Percentiles rank a stretch among this genome's conserved stretches.
Evolutionary conservation across 2,329 filamentous ascomycete species (phyloP).

Genomic region (Phyllosticta citriasiana): DNA sequence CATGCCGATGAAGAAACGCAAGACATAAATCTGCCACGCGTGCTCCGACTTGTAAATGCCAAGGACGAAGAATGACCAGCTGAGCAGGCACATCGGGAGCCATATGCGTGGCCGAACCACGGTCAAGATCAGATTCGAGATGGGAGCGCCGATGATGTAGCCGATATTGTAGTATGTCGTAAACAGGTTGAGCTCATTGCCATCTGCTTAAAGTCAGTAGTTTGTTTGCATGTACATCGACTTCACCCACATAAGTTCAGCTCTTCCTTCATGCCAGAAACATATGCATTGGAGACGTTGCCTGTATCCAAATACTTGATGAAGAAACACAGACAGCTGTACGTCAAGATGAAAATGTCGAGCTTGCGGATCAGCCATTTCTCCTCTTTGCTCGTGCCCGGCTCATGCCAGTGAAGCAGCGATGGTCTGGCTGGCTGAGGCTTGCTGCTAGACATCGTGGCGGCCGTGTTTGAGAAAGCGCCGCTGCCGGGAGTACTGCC

Average conservation of each 20-base stretch:
- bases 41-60: background rate
- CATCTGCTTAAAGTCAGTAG: background rate
- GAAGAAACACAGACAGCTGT: conserved; percentile 15
- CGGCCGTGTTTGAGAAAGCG: background rate
- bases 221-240: background rate
- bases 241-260: conserved; percentile 14
- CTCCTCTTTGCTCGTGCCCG: conserved; percentile 12
- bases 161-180: conserved; percentile 11
- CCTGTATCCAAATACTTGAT: conserved; percentile 18
- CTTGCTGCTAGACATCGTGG: background rate
- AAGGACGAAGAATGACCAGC: conserved; percentile 7
- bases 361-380: conserved; percentile 15
- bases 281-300: conserved; percentile 20
- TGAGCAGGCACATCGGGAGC: conserved; percentile 2
- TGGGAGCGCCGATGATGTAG: conserved; percentile 7
- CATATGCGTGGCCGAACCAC: conserved; percentile 1
- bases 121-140: conserved; percentile 2
- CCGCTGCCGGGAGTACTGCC: background rate
- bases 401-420: conserved; percentile 10
- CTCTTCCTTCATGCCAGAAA: conserved; percentile 22
- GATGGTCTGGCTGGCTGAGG: background rate
- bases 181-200: conserved; percentile 11
- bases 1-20: conserved; percentile 10
- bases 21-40: conserved; percentile 1
- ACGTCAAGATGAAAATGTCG: conserved; percentile 13